Base-by-base conservation (phyloP, 2,329 filamentous ascomycete genomes). In the Trichoderma hamatum region DNA sequence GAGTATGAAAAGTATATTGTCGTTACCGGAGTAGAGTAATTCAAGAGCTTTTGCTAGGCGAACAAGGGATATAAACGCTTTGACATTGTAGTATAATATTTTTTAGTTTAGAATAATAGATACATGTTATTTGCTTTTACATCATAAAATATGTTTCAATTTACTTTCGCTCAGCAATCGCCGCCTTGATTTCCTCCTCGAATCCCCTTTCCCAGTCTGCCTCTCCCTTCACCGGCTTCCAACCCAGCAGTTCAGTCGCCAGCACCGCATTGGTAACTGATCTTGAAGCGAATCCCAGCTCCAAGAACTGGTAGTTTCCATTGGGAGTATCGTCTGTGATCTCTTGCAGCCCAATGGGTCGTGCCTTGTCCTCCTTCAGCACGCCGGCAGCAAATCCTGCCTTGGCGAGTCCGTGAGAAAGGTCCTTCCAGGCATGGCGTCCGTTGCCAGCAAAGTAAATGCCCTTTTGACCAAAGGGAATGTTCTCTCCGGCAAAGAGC, bases 401-500 rank as follows among this genome's bases (percentile, higher is more conserved):
- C 2, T 77, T 74, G 0, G 77, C 81, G 5, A 83, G 75, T 2
- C 73, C 71, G 43, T 79, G 72, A 1, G 79, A 76, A 4, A 84
- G 69, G 6, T 80, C 77, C 13, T 70, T 72, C 82, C 82, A 85
- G 1, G 75, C 76, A 70, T 82, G 77, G 3, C 73, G 74, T 0
- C 81, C 82, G 0, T 78, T 81, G 10, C 77, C 79, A 16, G 76
- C 76, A 72, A 85, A 86, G 68, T 81, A 80, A 59, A 82, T 81
- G 0, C 78, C 82, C 63, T 76, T 73, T 69, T 78, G 79, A 0
- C 80, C 81, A 3, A 59, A 73, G 1, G 78, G 81, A 13, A 82
- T 70, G 3, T 74, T 70, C 14, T 77, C 72, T 0, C 75, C 75
- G 1, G 74, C 73, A 6, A 83, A 67, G 1, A 80, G 74, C 11